Evolutionary conservation across 257 asterid species (phyloP), one percentile per base, ranked within the genome.

Genomic region (Capsicum chinense): DNA sequence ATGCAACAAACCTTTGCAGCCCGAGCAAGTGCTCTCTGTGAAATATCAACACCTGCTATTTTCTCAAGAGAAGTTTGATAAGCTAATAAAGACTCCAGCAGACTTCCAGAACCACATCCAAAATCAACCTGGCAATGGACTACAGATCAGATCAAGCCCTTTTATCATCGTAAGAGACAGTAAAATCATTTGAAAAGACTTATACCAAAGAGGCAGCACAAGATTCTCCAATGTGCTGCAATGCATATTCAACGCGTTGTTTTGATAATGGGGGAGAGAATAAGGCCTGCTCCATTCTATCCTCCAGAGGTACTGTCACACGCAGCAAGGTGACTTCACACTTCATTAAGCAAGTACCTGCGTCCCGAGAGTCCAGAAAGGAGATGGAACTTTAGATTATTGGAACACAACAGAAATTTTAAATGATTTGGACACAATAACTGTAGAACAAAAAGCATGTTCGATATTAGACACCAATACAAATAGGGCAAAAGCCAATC

Each of bases 51-150:
- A 47, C 98, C 99, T 57, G 85, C 95, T 82, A 94, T 89, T 86
- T 90, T 92, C 88, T 96, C 93, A 85, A 94, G 90, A 81, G 98
- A 94, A 56, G 95, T 92, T 52, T 93, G 91, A 88, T 92, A 94
- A 19, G 91, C 92, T 78, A 96, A 89, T 87, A 96, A 87, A 12
- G 98, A 93, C 83, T 93, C 97, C 91, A 96, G 86, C 80, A 96
- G 91, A 88, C 99, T 93, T 89, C 99, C 99, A 63, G 99, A 93
- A 83, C 98, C 99, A 89, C 98, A 96, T 85, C 98, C 99, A 88
- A 94, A 96, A 88, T 96, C 99, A 39, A 94, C 98, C 99, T 96
- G 93, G 93, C 85, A 88, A 66, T 74, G 48, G 66, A 85, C 59
- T 67, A 14, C 76, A 83, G 56, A 82, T 89, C 83, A 88, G 85